Conservation (phyloP, 2,329 filamentous ascomycete species). For the Diaporthe nobilis region DNA sequence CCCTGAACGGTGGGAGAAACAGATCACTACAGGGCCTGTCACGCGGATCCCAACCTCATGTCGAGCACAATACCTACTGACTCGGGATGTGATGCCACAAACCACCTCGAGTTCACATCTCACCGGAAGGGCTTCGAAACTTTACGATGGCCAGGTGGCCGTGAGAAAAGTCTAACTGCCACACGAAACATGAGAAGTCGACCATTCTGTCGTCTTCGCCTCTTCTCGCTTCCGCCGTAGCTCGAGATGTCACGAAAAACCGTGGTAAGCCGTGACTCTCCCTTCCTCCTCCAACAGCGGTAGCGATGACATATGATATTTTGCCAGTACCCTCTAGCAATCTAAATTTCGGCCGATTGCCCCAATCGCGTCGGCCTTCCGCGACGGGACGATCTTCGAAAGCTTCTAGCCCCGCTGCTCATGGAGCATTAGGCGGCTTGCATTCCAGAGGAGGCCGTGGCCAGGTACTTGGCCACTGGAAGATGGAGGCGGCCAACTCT, state of each 20-base stretch:
- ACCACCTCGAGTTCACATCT: constrained; percentile 1
- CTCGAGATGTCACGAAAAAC: not conserved
- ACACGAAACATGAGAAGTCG: not conserved
- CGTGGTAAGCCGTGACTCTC: not conserved
- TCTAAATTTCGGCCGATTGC: constrained; percentile 36
- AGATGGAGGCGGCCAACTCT: constrained; percentile 6
- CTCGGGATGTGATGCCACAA: constrained; percentile 25
- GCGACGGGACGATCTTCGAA: constrained; percentile 31
- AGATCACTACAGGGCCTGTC: not conserved
- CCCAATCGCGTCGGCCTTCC: constrained; percentile 28
- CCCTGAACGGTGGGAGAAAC: constrained; percentile 1
- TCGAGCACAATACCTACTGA: constrained; percentile 32
- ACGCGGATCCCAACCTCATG: constrained; percentile 16
- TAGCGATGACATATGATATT: constrained; percentile 16
- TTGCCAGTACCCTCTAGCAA: not conserved
- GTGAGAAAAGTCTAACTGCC: not conserved
- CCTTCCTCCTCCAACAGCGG: not conserved
- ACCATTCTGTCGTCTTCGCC: not conserved
- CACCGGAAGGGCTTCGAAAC: not conserved
- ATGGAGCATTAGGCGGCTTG: constrained; percentile 15
- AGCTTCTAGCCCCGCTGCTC: constrained; percentile 25
- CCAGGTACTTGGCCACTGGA: constrained; percentile 6
- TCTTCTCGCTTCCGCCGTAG: not conserved
- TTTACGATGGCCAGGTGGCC: not conserved
- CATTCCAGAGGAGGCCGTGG: constrained; percentile 8